Evolutionary conservation across 495 filamentous ascomycete species (phyloP), one percentile per base, ranked within the genome.

Genomic region (Podospora sp.): DNA sequence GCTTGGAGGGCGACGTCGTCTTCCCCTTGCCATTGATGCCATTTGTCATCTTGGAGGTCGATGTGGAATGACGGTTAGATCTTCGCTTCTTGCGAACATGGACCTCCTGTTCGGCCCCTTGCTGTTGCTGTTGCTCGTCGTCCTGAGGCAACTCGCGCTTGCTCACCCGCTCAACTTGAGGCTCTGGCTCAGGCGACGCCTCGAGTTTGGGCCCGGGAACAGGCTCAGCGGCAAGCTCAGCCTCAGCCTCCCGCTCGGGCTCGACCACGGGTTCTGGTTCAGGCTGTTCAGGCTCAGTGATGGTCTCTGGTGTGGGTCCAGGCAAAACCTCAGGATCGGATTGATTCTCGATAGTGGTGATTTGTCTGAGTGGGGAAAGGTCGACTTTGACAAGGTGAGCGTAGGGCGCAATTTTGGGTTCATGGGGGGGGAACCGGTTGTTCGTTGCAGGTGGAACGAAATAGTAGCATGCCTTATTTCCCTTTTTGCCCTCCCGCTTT

Each of bases 401-500:
- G 72, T 82, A 82, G 20, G 81, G 77, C 22, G 81, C 79, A 29
- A 69, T 71, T 70, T 77, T 78, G 0, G 79, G 76, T 56, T 73
- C 73, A 51, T 73, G 78, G n/a, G 77, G 78, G 33, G 73, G 70
- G 49, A 71, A 71, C 63, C 65, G 69, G 58, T 58, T 69, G 63
- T 71, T 72, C 9, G 75, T 75, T 0, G 75, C 66, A 14, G 72
- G 78, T 27, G 75, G 73, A 49, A 79, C 78, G 68, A 85, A 85
- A 75, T 83, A 84, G 64, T 82, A 73, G 35, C 74, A 80, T 40
- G 72, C 83, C 68, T 81, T 81, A 71, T 82, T 77, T 53, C 78
- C 76, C 65, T 73, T 77, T 60, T 81, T 82, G 22, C 80, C 84
- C 46, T 85, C 81, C 55, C 68, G 76, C 71, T 87, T 87, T 75